These are phyloP conservation scores for Calocybe cyanea DNA, from an alignment of 768 basidiomycete genomes.

Conservation along the genomic window DNA sequence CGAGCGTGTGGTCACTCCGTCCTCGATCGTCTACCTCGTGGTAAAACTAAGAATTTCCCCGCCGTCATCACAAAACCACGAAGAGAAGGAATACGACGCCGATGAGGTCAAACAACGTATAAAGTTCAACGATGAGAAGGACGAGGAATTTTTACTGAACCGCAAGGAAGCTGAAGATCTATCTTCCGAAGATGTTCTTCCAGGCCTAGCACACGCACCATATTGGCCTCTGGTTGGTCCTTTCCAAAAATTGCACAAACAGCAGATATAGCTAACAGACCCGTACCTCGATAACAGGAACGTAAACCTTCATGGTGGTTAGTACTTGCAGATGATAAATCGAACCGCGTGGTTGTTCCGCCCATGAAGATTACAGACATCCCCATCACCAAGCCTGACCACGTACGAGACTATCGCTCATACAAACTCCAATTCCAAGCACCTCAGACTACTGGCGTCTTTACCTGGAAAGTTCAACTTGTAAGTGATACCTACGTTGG, in stretches of 20 bases:
- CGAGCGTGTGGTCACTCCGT: slow-evolving; percentile 83
- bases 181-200: slow-evolving; percentile 31
- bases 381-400: slow-evolving; percentile 51
- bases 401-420: slow-evolving; percentile 62
- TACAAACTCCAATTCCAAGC: slow-evolving; percentile 96
- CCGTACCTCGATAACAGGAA: slow-evolving; percentile 40
- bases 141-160: slow-evolving; percentile 65
- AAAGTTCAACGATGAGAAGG: slow-evolving; percentile 54
- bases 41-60: slow-evolving; percentile 77
- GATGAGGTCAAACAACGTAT: slow-evolving; percentile 46
- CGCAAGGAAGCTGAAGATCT: slow-evolving; percentile 63
- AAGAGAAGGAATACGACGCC: slow-evolving; percentile 37
- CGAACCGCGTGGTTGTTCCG: slow-evolving; percentile 81
- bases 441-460: slow-evolving; percentile 76
- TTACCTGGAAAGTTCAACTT: slow-evolving; percentile 85
- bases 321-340: slow-evolving; percentile 83
- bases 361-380: slow-evolving; percentile 80
- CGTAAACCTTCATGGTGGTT: slow-evolving; percentile 94
- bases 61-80: slow-evolving; percentile 33
- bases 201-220: slow-evolving; percentile 83
- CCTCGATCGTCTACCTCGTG: slow-evolving; percentile 81
- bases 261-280: neutral
- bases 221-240: slow-evolving; percentile 61
- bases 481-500: slow-evolving; percentile 89
- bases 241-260: no score